Base-by-base conservation (phyloP, 2,329 filamentous ascomycete species). In the Trichoderma aggressivum region DNA sequence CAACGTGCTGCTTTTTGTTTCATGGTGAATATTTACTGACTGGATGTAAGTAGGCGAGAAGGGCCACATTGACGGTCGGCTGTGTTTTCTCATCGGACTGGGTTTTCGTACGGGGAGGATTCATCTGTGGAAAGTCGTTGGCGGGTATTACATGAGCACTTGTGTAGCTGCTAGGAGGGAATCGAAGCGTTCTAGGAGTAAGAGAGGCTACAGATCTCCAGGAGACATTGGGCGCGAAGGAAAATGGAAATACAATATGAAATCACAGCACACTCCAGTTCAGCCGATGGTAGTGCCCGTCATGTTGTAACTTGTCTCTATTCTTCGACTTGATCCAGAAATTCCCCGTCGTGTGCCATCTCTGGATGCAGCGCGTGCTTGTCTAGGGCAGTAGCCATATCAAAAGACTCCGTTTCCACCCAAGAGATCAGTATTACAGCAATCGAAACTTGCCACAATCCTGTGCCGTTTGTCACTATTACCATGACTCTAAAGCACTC, bases 251-350 rank as follows among this genome's bases (percentile, higher is more conserved):
- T 24, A 7, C 47, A 7, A 53, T 21, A 7, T 7, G 11, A 53
- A 24, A 24, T 7, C n/a, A 53, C 47, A 53, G 6, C 21, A 53
- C 47, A 24, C 47, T 24, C 47, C 0, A 53, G 5, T 14, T 53
- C n/a, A 24, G 0, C 0, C 11, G 0, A 53, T 24, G 11, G 14
- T 24, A 53, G 47, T 14, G 0, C 7, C 21, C 3, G 5, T 6
- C 5, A 5, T 21, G 21, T 14, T 24, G 10, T 50, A 21, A 1
- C 1, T 3, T 50, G 11, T 11, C 18, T n/a, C 18, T 11, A 21
- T 50, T 10, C 21, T 47, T 50, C n/a, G n/a, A 1, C n/a, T 11
- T 2, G 8, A 50, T 8, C n/a, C 21, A 50, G 4, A 21, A 21
- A 2, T 12, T n/a, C 0, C 18, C n/a, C 7, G 43, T 21, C 3